Evolutionary conservation across 1,284 basidiomycete genomes (phyloP), one percentile per base, ranked within the genome.

Genomic region (Trichosporon coremiiforme): DNA sequence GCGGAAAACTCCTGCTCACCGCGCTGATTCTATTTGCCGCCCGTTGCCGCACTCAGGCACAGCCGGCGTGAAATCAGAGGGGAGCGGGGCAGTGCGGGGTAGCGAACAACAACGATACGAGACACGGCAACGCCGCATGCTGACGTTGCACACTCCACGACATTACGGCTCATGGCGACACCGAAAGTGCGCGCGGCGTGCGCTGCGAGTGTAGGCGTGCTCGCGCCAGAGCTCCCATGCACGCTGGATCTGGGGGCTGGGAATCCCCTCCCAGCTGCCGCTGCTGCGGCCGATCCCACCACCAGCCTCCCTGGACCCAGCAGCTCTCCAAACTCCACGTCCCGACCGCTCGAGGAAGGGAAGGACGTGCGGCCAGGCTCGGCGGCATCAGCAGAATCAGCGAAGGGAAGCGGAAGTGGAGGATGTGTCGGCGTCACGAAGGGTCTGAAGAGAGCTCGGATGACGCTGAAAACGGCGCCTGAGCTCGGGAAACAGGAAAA

Each of bases 211-310:
- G n/a, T 66, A 25, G 35, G 45, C 29, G 62, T n/a, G 8, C 71
- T 78, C 4, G 74, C 73, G 4, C 76, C 77, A 2, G 38, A 72
- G 10, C 67, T 78, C 10, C 76, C 71, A 1, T 47, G 53, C 8
- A 38, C 55, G 29, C n/a, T 69, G 15, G 10, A 35, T 33, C 66
- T 66, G n/a, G 41, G 41, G 41, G 41, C 41, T 45, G 41, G 41
- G 15, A 45, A 45, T 10, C 41, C 41, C 3, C 7, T 45, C 3
- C 41, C 41, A 1, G 15, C 41, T 15, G 15, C 41, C 15, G 15
- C 6, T n/a, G n/a, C n/a, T n/a, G n/a, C n/a, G n/a, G n/a, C n/a
- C 10, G 10, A 7, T 45, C 15, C 41, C 41, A 45, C 41, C 15
- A 2, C 41, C 4, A 17, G n/a, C n/a, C n/a, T n/a, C n/a, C 15